Evolutionary conservation across 805 yeast species (phyloP), one percentile per base, ranked within the genome.

Genomic region (Candida maris): DNA sequence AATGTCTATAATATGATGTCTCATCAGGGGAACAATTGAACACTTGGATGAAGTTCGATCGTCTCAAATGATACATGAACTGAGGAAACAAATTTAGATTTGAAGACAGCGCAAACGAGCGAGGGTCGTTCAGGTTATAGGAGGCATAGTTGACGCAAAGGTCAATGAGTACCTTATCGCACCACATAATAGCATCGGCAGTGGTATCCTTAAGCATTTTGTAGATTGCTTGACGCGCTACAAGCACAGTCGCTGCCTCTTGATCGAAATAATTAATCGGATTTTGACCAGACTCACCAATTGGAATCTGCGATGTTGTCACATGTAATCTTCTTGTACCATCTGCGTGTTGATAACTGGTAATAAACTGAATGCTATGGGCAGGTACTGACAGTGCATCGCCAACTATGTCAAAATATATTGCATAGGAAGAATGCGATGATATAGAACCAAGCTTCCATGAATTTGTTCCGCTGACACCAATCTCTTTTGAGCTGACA

Each of bases 21-120:
- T 80, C 87, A 60, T 80, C 87, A 0, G 87, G 87, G 1, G 85
- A 79, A 47, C 75, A 76, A 51, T 78, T 78, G 61, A 80, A 80
- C 14, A 80, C 77, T 48, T 77, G 79, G 24, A 80, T 65, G 50
- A 81, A 77, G 35, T 71, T 79, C 1, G 85, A 78, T 48, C 87
- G 68, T 56, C 85, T 66, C 54, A 80, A 67, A 54, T 80, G 81
- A 56, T 74, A 80, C 60, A 80, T 64, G 56, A 79, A 80, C 52
- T 79, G 85, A 6, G 87, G 86, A 40, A 77, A 70, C 50, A 78
- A 57, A 19, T 76, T 69, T 49, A 74, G 70, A 23, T 64, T 62
- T 9, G 67, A 62, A 3, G 78, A 64, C 17, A 81, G 59, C 34
- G 73, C 54, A 48, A 80, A 73, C 7, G 80, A 69, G 7, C 59